Percentiles rank a stretch among this genome's conserved stretches.
Evolutionary conservation across 1,284 basidiomycete species (phyloP).

Genomic region (Amylostereum chailletii): DNA sequence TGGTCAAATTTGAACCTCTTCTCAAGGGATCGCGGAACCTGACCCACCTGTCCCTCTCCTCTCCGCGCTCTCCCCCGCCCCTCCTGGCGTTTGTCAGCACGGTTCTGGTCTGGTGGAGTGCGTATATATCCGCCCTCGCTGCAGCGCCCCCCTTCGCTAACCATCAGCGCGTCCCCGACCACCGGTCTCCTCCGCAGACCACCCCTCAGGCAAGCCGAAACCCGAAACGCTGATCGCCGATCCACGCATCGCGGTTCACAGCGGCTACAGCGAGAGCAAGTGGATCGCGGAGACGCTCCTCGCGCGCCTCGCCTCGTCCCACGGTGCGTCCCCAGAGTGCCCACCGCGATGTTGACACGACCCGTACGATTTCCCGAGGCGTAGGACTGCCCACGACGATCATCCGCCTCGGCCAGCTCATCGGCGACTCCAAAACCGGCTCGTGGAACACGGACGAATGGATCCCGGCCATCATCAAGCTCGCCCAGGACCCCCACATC

Average conservation of each 20-base stretch:
- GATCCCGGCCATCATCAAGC: slow-evolving; percentile 9
- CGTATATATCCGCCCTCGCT: background rate
- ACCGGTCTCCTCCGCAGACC: background rate
- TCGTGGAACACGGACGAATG: slow-evolving; percentile 13
- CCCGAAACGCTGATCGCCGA: background rate
- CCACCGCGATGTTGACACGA: no score
- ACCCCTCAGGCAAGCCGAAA: background rate
- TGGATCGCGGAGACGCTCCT: background rate
- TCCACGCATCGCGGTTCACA: background rate
- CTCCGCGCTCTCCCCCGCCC: background rate
- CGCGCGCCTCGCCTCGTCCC: no score
- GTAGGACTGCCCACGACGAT: background rate
- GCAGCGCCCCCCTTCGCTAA: no score
- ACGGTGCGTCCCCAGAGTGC: no score
- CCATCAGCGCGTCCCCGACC: no score
- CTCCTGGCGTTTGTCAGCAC: background rate
- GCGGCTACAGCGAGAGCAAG: background rate
- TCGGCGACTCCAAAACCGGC: slow-evolving; percentile 5
- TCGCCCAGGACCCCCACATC: background rate
- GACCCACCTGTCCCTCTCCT: background rate
- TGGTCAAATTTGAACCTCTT: background rate
- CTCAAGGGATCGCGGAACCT: background rate
- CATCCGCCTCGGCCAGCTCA: slow-evolving; percentile 11
- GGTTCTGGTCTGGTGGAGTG: background rate
- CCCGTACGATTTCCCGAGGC: no score